Conservation (phyloP, 257 asterid genomes). For the Cruciata laevipes region DNA sequence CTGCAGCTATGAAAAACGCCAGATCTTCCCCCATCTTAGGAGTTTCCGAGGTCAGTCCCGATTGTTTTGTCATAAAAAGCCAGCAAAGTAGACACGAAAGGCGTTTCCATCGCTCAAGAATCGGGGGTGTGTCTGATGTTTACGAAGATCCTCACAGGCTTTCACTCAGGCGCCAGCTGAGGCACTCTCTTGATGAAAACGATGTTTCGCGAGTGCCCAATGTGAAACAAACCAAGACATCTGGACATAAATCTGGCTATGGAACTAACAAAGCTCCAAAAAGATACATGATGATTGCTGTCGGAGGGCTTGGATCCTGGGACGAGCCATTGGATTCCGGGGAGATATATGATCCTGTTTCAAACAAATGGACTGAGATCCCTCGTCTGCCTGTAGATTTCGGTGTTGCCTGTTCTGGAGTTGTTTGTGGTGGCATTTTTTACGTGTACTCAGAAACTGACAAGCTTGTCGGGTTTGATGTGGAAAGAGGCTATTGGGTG, state of each 20-base stretch:
- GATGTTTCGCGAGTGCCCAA: constrained; percentile 37
- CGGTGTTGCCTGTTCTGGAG: constrained; percentile 81
- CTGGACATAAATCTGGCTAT: constrained; percentile 38
- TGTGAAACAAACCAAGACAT: constrained; percentile 29
- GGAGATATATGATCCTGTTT: constrained; percentile 71
- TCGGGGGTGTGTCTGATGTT: constrained; percentile 74
- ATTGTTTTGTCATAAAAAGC: constrained; percentile 36
- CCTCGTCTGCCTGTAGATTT: constrained; percentile 75
- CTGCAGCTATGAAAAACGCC: constrained; percentile 71
- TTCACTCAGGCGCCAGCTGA: constrained; percentile 65
- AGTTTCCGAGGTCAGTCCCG: constrained; percentile 55
- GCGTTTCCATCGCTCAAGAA: constrained; percentile 47
- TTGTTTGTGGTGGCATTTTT: constrained; percentile 49
- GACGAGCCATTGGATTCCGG: constrained; percentile 76
- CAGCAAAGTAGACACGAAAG: constrained; percentile 56
- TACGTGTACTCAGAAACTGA: constrained; percentile 88
- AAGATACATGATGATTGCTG: constrained; percentile 60
- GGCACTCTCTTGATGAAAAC: constrained; percentile 60
- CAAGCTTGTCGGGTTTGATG: constrained; percentile 61
- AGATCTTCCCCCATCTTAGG: constrained; percentile 86
- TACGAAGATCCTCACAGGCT: constrained; percentile 97
- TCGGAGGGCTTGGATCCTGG: constrained; percentile 95
- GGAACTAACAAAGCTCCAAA: constrained; percentile 31
- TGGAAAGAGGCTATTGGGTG: constrained; percentile 83
- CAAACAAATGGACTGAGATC: constrained; percentile 88